Percentiles rank a stretch among this genome's conserved stretches.
Evolutionary conservation across 2,329 filamentous ascomycete species (phyloP).

Genomic region (Alternaria conjuncta): DNA sequence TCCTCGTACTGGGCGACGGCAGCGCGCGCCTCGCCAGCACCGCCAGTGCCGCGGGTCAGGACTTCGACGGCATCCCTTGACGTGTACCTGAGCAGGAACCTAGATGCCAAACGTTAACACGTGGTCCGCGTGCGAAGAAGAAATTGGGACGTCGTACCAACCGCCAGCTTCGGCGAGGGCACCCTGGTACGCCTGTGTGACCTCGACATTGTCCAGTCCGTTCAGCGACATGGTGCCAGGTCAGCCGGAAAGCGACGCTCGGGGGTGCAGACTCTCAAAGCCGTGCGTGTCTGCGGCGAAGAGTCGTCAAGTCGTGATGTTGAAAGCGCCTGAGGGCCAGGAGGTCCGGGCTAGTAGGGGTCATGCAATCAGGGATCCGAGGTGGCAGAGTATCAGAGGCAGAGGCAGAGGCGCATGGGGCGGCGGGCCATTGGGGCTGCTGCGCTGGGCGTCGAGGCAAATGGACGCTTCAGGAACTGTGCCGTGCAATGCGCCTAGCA

Average conservation of each 20-base stretch:
- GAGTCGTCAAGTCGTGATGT: conserved; percentile 5
- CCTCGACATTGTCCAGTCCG: conserved; percentile 81
- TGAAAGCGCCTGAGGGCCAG: conserved; percentile 3
- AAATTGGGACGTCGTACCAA: conserved; percentile 71
- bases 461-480: conserved; percentile 1
- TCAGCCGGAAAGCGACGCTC: conserved; percentile 13
- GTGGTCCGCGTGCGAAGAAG: conserved; percentile 14
- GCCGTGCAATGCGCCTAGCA: conserved; percentile 12
- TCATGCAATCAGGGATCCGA: conserved; percentile 8
- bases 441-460: conserved; percentile 12
- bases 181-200: conserved; percentile 84
- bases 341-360: conserved; percentile 13
- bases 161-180: conserved; percentile 84
- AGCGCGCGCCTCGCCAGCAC: conserved; percentile 82
- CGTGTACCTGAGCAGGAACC: conserved; percentile 93
- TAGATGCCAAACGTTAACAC: conserved; percentile 51
- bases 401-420: background rate
- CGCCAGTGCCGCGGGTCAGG: conserved; percentile 76
- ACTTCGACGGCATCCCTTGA: conserved; percentile 87
- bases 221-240: conserved; percentile 81
- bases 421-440: conserved; percentile 19
- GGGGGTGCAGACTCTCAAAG: conserved; percentile 15
- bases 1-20: conserved; percentile 81
- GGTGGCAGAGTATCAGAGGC: conserved; percentile 16
- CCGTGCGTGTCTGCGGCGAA: conserved; percentile 15